phyloP scores from a whole-genome alignment of 345 rosid genomes.

The Pistacia atlantica region DNA sequence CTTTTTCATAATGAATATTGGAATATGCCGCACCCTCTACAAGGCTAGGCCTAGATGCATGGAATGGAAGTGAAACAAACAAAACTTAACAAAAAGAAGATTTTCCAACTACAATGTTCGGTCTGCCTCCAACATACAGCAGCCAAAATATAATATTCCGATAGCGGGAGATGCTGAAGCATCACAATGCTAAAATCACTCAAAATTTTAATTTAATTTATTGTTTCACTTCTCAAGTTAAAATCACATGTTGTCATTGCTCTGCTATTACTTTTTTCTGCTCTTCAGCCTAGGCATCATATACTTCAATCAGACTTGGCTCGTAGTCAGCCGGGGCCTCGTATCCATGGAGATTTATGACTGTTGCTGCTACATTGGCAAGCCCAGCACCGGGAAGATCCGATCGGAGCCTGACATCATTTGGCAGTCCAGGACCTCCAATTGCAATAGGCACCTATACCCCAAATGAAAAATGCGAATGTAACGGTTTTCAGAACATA shows the following conservation, averaged over 20 bases:
- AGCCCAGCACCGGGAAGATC: constrained; percentile 72
- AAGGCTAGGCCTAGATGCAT: too few relatives aligned
- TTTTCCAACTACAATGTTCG: neutral
- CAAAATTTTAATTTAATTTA: constrained; percentile 6
- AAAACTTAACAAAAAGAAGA: neutral
- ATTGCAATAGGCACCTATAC: constrained; percentile 91
- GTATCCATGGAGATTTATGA: constrained; percentile 90
- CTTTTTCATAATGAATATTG: too few relatives aligned
- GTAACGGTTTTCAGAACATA: neutral
- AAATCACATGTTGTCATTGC: neutral
- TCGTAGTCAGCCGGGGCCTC: constrained; percentile 86
- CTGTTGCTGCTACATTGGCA: constrained; percentile 96
- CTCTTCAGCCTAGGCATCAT: constrained; percentile 34
- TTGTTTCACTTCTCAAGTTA: constrained; percentile 1
- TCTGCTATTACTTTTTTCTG: too few relatives aligned
- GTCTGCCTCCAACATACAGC: constrained; percentile 10
- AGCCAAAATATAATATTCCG: neutral
- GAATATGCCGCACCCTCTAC: too few relatives aligned
- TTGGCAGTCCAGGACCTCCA: constrained; percentile 82
- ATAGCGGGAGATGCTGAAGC: neutral
- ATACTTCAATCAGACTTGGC: constrained; percentile 79
- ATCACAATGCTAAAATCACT: neutral
- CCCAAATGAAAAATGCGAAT: neutral
- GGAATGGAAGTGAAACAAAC: too few relatives aligned
- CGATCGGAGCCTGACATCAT: constrained; percentile 68